phyloP scores from a whole-genome alignment of 345 rosid genomes.

The Iberis pinnata region DNA sequence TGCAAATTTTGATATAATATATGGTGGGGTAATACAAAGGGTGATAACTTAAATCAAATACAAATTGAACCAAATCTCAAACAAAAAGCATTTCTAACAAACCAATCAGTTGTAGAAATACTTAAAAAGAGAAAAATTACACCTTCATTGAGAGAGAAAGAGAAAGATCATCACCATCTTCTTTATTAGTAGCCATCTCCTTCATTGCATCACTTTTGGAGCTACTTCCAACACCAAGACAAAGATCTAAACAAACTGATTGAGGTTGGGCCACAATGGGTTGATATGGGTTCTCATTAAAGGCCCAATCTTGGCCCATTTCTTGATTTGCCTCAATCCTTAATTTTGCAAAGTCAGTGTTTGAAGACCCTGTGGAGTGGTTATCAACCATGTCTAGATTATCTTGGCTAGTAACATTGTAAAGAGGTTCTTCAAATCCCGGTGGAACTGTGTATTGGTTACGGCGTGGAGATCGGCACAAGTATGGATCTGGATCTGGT shows the following conservation, averaged over 20 bases:
- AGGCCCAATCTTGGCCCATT: background rate
- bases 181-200: background rate
- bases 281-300: background rate
- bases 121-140: background rate
- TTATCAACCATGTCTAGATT: background rate
- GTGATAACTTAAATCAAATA: background rate
- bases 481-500: background rate
- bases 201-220: background rate
- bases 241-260: background rate
- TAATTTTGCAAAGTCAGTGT: no score
- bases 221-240: background rate
- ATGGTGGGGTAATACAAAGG: no score
- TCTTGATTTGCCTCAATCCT: background rate
- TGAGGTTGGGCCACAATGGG: background rate
- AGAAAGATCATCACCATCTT: background rate
- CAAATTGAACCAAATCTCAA: background rate
- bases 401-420: no score
- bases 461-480: background rate
- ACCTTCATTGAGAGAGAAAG: slow-evolving; percentile 8
- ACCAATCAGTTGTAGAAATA: background rate
- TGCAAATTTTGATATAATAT: no score
- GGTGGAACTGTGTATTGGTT: background rate
- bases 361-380: background rate
- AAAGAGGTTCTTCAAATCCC: slow-evolving; percentile 1
- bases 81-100: background rate